phyloP scores from a whole-genome alignment of 2,329 filamentous ascomycete genomes.

The Ophiostoma sp. region DNA sequence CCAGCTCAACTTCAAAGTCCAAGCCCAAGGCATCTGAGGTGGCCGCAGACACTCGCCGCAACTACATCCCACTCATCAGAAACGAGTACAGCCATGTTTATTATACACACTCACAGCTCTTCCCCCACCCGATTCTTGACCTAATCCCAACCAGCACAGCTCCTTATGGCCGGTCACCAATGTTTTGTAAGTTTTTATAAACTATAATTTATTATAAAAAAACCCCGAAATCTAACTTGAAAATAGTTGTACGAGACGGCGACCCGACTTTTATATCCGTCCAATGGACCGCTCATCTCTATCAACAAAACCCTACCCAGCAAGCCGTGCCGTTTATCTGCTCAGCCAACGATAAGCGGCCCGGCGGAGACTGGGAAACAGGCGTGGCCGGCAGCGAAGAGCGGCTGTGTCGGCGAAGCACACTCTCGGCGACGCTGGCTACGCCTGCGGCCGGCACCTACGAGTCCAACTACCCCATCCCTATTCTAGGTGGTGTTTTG shows the following conservation, averaged over 20 bases:
- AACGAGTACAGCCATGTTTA: slow-evolving; percentile 50
- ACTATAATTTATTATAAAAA: background rate
- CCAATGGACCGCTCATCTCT: slow-evolving; percentile 43
- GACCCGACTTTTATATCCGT: slow-evolving; percentile 59
- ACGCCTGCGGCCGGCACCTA: slow-evolving; percentile 51
- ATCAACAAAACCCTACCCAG: slow-evolving; percentile 25
- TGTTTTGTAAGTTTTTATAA: slow-evolving; percentile 37
- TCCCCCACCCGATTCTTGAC: slow-evolving; percentile 47
- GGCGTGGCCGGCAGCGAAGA: slow-evolving; percentile 62
- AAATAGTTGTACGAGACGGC: slow-evolving; percentile 45
- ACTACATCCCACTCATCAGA: slow-evolving; percentile 61
- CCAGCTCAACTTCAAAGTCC: slow-evolving; percentile 31
- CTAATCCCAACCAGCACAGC: slow-evolving; percentile 37
- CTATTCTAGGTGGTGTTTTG: slow-evolving; percentile 62
- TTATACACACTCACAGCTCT: slow-evolving; percentile 56
- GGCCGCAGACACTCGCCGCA: slow-evolving; percentile 65
- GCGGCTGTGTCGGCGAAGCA: slow-evolving; percentile 68
- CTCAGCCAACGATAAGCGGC: slow-evolving; percentile 68
- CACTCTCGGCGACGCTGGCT: slow-evolving; percentile 62
- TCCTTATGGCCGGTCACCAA: slow-evolving; percentile 37
- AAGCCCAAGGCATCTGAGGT: slow-evolving; percentile 64
- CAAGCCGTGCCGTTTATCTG: slow-evolving; percentile 61
- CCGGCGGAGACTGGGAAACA: slow-evolving; percentile 73
- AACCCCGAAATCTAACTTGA: background rate
- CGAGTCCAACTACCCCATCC: slow-evolving; percentile 63